phyloP scores from a whole-genome alignment of 2,329 filamentous ascomycete genomes.

The Aspergillus sp. region DNA sequence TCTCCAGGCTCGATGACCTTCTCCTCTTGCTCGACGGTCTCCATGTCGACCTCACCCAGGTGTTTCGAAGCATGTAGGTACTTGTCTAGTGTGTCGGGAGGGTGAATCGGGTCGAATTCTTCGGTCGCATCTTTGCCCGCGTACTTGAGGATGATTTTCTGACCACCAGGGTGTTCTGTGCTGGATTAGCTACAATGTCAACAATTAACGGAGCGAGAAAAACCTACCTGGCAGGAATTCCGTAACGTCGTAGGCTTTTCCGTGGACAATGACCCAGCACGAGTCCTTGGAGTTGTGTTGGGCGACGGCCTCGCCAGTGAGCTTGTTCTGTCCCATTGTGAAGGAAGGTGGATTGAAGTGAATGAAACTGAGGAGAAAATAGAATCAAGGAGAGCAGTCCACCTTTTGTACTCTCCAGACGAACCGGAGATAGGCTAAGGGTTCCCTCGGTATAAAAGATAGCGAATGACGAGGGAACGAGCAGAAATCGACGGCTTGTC shows the following conservation, averaged over 20 bases:
- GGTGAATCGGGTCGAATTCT: slow-evolving; percentile 85
- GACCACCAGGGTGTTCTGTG: slow-evolving; percentile 77
- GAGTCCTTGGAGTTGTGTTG: slow-evolving; percentile 77
- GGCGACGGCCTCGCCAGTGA: slow-evolving; percentile 56
- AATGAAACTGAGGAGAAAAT: too few relatives aligned
- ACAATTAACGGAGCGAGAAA: not conserved
- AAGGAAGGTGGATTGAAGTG: slow-evolving; percentile 1
- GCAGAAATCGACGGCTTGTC: too few relatives aligned
- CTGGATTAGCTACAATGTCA: not conserved
- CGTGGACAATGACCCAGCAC: slow-evolving; percentile 89
- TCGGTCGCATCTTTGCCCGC: slow-evolving; percentile 92
- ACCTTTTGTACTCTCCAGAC: too few relatives aligned
- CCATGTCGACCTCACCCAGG: slow-evolving; percentile 84
- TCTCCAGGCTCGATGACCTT: slow-evolving; percentile 67
- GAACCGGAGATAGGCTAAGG: too few relatives aligned
- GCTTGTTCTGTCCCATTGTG: slow-evolving; percentile 25
- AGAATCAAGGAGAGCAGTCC: too few relatives aligned
- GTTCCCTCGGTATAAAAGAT: too few relatives aligned
- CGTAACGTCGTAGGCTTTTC: slow-evolving; percentile 84
- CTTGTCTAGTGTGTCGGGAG: slow-evolving; percentile 77
- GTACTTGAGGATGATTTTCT: slow-evolving; percentile 94
- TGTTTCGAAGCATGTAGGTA: slow-evolving; percentile 83
- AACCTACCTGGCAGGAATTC: slow-evolving; percentile 69
- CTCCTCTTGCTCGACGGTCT: slow-evolving; percentile 64
- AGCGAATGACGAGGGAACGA: too few relatives aligned